These are phyloP conservation scores for Choiromyces venosus DNA, from an alignment of 495 filamentous ascomycete species.

Conservation along the genomic window DNA sequence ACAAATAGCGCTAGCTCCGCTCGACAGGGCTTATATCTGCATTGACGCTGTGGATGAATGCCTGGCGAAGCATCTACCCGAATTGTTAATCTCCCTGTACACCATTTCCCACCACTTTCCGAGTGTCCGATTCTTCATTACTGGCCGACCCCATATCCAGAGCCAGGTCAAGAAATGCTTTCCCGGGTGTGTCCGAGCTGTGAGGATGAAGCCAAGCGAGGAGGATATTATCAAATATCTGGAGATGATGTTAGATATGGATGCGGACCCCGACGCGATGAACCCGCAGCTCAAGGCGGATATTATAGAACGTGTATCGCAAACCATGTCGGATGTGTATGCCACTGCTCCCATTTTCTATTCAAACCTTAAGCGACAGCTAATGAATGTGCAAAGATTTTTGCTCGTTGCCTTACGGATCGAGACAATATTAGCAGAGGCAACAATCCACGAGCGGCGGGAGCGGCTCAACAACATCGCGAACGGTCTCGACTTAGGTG, in stretches of 20 bases:
- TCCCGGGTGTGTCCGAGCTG: accelerated
- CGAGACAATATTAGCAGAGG: neutral
- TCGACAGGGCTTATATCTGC: neutral
- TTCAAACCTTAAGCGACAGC: neutral
- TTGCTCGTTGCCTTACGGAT: neutral
- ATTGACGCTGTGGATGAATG: neutral
- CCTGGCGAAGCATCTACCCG: neutral
- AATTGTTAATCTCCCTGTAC: neutral
- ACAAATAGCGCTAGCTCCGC: neutral
- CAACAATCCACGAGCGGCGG: neutral
- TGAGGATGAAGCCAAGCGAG: neutral
- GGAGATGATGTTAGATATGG: neutral
- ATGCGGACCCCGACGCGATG: neutral
- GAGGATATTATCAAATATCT: neutral
- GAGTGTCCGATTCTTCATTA: neutral
- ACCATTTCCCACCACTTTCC: neutral
- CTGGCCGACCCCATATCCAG: neutral
- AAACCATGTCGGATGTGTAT: neutral
- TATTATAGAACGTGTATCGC: neutral
- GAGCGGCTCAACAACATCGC: neutral
- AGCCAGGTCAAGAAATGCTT: neutral
- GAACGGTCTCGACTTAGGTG: neutral
- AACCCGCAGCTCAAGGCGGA: neutral
- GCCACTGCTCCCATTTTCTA: neutral
- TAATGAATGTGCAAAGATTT: neutral